These are phyloP conservation scores for Colletotrichum trifolii DNA, from an alignment of 2,329 filamentous ascomycete species.

Conservation along the genomic window DNA sequence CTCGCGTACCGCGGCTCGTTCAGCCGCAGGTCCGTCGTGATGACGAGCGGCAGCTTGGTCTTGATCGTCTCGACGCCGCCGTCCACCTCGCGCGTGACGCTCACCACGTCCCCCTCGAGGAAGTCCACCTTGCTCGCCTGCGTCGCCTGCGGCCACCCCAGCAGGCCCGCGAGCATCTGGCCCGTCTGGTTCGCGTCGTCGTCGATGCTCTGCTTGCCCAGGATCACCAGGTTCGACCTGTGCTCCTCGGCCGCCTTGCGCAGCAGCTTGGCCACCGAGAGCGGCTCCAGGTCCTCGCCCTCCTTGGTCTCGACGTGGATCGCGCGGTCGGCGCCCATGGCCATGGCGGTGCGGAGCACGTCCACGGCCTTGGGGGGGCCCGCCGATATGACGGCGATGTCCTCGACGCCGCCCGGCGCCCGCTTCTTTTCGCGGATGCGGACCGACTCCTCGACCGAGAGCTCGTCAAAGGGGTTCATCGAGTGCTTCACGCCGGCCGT, in stretches of 20 bases:
- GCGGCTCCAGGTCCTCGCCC: constrained; percentile 82
- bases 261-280: constrained; percentile 92
- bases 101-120: constrained; percentile 74
- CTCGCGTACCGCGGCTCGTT: constrained; percentile 97
- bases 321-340: constrained; percentile 94
- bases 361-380: constrained; percentile 90
- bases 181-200: constrained; percentile 96
- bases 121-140: constrained; percentile 89
- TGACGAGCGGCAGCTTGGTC: constrained; percentile 88
- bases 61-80: constrained; percentile 91
- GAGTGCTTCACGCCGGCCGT: constrained; percentile 94
- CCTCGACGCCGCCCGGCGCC: constrained; percentile 79
- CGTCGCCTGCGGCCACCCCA: constrained; percentile 95
- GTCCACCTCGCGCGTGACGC: constrained; percentile 92
- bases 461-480: constrained; percentile 99
- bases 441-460: constrained; percentile 95
- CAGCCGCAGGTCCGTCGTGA: constrained; percentile 93
- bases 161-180: constrained; percentile 93
- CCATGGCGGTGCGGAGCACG: constrained; percentile 94
- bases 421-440: constrained; percentile 89
- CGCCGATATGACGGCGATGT: constrained; percentile 90
- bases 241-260: constrained; percentile 83
- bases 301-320: constrained; percentile 88
- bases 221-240: constrained; percentile 88
- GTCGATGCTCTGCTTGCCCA: constrained; percentile 99